Evolutionary conservation across 495 filamentous ascomycete species (phyloP), one percentile per base, ranked within the genome.

Genomic region (Penicillium desertorum): DNA sequence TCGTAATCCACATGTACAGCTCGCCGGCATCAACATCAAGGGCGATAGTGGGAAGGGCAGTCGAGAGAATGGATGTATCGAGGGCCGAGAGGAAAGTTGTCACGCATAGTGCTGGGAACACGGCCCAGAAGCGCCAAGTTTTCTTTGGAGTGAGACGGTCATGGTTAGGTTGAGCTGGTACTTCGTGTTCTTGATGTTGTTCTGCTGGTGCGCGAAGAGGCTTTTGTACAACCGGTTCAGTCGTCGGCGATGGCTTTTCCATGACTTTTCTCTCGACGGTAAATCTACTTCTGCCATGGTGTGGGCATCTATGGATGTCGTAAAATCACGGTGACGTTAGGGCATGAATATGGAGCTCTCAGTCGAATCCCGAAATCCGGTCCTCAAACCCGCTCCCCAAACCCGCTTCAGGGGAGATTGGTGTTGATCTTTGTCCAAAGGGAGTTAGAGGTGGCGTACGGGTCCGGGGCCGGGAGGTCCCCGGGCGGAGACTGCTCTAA

Each of bases 1-100:
- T 78, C 16, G 58, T 63, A 20, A 74, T 57, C 78, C 77, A 81
- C 49, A 81, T 59, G 56, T 79, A 83, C 34, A 50, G 41, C 1
- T 67, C 57, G 1, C 67, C 70, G 8, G 59, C 62, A 14, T 59
- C 43, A n/a, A 82, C 59, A 0, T 67, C 70, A 6, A 37, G 45
- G 1, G 60, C 59, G 48, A 81, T 76, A 16, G 56, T 59, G 7
- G 80, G 78, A 29, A 81, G 64, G 1, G 76, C 70, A 0, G 70
- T 79, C 3, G 73, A 61, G 12, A 74, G 63, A 60, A 82, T 66
- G 1, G 74, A 69, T 25, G 51, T 67, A 19, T 80, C 78, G 2
- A 82, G 60, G 17, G 72, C 67, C 1, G 50, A 44, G n/a, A 61
- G 44, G 2, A 67, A 54, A 11, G 34, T 51, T 2, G 55, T 46